These are phyloP conservation scores for Tetragonia tetragonoides DNA, from an alignment of 148 eudicot species.

Conservation along the genomic window DNA sequence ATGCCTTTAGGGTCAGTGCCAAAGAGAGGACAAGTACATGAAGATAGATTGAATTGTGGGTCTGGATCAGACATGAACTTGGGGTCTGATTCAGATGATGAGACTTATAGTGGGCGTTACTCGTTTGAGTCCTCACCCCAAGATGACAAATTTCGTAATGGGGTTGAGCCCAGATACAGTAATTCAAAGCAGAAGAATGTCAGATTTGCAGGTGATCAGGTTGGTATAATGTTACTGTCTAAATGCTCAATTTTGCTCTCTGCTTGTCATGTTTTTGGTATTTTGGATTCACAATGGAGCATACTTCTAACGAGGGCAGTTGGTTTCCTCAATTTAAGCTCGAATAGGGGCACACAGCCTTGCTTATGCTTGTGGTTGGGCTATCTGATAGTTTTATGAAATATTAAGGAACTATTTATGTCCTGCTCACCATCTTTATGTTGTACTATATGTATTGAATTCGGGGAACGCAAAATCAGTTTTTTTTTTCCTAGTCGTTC, in stretches of 20 bases:
- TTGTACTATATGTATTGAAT: too few species aligned
- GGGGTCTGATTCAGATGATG: slow-evolving; percentile 29
- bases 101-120: slow-evolving; percentile 22
- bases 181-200: slow-evolving; percentile 7
- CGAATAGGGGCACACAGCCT: not conserved
- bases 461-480: not conserved
- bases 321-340: not conserved
- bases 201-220: slow-evolving; percentile 24
- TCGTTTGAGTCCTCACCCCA: slow-evolving; percentile 30
- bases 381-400: not conserved
- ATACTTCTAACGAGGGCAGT: not conserved
- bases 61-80: slow-evolving; percentile 33
- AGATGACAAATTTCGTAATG: slow-evolving; percentile 19
- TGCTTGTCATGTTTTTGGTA: not conserved
- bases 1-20: slow-evolving; percentile 19
- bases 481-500: not conserved
- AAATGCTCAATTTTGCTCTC: slow-evolving; percentile 11
- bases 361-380: not conserved
- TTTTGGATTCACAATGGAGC: slow-evolving; percentile 3
- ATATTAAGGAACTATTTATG: too few species aligned
- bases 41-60: slow-evolving; percentile 14
- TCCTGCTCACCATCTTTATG: too few species aligned
- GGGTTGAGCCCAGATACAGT: slow-evolving; percentile 1
- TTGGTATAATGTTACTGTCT: slow-evolving; percentile 9
- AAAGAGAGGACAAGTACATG: slow-evolving; percentile 19